Evolutionary conservation across 108 stramenopile genomes (phyloP).

Genomic region (Nitzschia sp.): DNA sequence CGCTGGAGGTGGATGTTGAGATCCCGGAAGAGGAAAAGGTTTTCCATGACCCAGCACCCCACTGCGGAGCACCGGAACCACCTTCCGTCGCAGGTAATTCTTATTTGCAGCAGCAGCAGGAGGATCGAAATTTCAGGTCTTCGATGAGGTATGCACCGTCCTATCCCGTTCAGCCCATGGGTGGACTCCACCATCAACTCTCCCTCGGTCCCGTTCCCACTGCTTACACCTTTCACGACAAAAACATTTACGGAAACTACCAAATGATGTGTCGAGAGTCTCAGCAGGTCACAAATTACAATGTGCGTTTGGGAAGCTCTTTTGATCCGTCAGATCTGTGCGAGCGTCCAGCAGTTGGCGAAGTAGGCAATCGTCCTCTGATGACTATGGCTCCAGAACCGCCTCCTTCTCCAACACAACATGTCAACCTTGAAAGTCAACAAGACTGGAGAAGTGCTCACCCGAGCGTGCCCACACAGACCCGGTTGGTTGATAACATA

Average conservation of each 20-base stretch:
- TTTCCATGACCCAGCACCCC: slow-evolving; percentile 3
- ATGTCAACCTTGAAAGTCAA: no score
- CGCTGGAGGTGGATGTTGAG: slow-evolving; percentile 12
- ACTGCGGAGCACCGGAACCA: slow-evolving; percentile 6
- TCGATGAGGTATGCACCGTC: not conserved
- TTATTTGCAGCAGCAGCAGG: no score
- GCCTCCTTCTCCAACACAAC: no score
- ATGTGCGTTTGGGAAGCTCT: not conserved
- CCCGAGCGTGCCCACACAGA: no score
- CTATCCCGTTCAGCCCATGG: not conserved
- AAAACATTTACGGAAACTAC: not conserved
- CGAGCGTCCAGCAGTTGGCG: no score
- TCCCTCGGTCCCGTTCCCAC: not conserved
- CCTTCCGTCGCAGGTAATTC: not conserved
- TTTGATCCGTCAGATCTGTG: not conserved
- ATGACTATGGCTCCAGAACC: no score
- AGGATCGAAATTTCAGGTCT: no score
- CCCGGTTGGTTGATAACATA: no score
- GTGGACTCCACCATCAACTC: not conserved
- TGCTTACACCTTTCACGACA: not conserved
- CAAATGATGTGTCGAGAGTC: not conserved
- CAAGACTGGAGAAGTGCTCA: no score
- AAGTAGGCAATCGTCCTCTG: no score
- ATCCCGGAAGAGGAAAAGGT: slow-evolving; percentile 1
- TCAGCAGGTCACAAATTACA: not conserved